Conservation (phyloP, 2,329 filamentous ascomycete species). For the Xylariomycetidae sp. region DNA sequence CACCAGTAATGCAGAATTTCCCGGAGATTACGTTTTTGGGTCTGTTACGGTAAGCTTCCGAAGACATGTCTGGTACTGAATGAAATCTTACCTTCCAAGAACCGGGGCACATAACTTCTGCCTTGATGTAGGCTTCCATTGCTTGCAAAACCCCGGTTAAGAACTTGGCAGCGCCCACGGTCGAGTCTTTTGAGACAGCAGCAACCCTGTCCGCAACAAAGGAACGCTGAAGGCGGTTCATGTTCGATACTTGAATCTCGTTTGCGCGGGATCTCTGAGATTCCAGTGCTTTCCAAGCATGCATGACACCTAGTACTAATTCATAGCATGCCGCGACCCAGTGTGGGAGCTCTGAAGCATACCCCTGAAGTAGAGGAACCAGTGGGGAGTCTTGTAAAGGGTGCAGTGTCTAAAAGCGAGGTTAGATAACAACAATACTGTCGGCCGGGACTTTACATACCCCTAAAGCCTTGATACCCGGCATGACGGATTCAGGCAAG, state of each 20-base stretch:
- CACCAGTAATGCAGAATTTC: slow-evolving; percentile 48
- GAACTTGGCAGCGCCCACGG: slow-evolving; percentile 47
- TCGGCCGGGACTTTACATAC: slow-evolving; percentile 29
- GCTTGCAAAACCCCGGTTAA: slow-evolving; percentile 36
- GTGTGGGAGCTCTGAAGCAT: slow-evolving; percentile 28
- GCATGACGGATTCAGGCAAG: slow-evolving; percentile 22
- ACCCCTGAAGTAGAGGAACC: slow-evolving; percentile 37
- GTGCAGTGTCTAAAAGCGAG: slow-evolving; percentile 48
- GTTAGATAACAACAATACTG: slow-evolving; percentile 29
- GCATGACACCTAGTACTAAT: slow-evolving; percentile 37
- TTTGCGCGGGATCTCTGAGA: slow-evolving; percentile 36
- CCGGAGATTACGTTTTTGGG: slow-evolving; percentile 29
- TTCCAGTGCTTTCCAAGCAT: slow-evolving; percentile 35
- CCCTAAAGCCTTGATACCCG: slow-evolving; percentile 34
- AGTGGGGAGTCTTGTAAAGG: slow-evolving; percentile 52
- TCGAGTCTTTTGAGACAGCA: slow-evolving; percentile 55
- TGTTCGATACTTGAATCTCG: slow-evolving; percentile 42
- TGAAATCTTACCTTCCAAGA: slow-evolving; percentile 26
- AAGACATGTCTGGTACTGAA: background rate
- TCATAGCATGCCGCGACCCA: slow-evolving; percentile 52
- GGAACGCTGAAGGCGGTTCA: slow-evolving; percentile 58
- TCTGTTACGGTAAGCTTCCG: slow-evolving; percentile 15
- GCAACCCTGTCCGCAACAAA: slow-evolving; percentile 47
- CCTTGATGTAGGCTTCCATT: slow-evolving; percentile 38
- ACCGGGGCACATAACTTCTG: slow-evolving; percentile 18